Evolutionary conservation across 2,329 filamentous ascomycete species (phyloP), one percentile per base, ranked within the genome.

Genomic region (Trichophyton verrucosum): DNA sequence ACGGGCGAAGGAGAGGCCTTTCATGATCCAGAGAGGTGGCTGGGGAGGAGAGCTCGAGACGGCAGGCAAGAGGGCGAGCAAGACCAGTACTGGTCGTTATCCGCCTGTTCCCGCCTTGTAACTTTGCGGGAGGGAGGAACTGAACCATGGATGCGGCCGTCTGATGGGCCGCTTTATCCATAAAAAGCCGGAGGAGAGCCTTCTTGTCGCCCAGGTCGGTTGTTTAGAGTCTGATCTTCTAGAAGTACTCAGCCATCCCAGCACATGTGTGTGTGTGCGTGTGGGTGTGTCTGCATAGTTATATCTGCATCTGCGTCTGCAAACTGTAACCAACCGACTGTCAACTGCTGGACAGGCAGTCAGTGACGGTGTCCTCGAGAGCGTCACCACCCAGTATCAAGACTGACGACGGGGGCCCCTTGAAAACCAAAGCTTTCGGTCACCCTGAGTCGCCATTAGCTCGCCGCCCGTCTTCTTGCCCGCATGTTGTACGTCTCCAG

Each of bases 61-160:
- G 11, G 15, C 9, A 27, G 22, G 22, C n/a, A 11, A 36, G 24
- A 6, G 27, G 49, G 33, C 49, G 3, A 55, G 49, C 15, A 11
- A 24, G n/a, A 27, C 9, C 8, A 20, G 27, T 8, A 36, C 33
- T 36, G 27, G 5, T 27, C 33, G 20, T n/a, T 55, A 55, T 55
- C 49, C 49, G 49, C 49, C 49, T 36, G 49, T 55, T 55, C 49
- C 49, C 49, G 30, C 49, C 33, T 27, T 33, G 30, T 55, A 55
- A 55, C 49, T 55, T 55, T 55, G 49, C 49, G 49, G 49, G 49
- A 33, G 33, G 33, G 33, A 38, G 33, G 33, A 17, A 44, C 13
- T 44, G 49, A 55, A 36, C 49, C 49, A 55, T 55, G 49, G 49
- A 27, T 27, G 46, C 46, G 44, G 20, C 44, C 44, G 46, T 49